A percentile compares a stretch with the other conserved stretches of the same genome.
These are phyloP conservation scores for Dendrobium officinale DNA, from an alignment of 106 monocot species.

Conservation along the genomic window DNA sequence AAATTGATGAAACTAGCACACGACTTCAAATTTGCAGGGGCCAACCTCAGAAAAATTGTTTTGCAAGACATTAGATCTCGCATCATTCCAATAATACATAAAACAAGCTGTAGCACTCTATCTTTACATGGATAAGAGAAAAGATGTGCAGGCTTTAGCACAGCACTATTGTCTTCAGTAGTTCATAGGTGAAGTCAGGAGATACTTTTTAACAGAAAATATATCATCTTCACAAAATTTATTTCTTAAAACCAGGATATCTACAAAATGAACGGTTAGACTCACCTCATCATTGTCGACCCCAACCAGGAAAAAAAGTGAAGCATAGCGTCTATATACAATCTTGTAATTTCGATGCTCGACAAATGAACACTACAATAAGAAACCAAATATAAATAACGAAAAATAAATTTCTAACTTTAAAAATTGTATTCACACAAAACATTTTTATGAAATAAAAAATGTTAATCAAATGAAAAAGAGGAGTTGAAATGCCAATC, in stretches of 20 bases:
- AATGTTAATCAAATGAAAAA: background rate
- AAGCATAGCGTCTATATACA: conserved; percentile 95
- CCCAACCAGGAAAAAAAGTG: conserved; percentile 88
- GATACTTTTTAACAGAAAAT: background rate
- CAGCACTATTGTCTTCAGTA: background rate
- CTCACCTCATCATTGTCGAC: conserved; percentile 96
- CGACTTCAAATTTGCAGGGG: background rate
- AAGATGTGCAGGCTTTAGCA: no score
- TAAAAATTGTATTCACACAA: background rate
- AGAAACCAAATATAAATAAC: background rate
- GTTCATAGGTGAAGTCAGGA: background rate
- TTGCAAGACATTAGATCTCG: background rate
- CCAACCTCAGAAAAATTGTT: background rate
- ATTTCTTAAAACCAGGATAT: background rate
- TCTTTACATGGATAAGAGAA: background rate
- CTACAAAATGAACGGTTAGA: background rate
- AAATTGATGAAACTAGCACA: background rate
- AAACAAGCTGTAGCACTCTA: no score
- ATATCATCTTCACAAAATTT: background rate
- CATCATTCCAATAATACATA: background rate
- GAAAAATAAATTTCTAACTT: background rate
- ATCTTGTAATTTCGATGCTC: conserved; percentile 98
- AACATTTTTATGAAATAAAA: background rate
- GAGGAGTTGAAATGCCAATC: background rate
- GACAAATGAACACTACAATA: conserved; percentile 85